Conservation (phyloP, 345 rosid species). For the Brassica nigra region DNA sequence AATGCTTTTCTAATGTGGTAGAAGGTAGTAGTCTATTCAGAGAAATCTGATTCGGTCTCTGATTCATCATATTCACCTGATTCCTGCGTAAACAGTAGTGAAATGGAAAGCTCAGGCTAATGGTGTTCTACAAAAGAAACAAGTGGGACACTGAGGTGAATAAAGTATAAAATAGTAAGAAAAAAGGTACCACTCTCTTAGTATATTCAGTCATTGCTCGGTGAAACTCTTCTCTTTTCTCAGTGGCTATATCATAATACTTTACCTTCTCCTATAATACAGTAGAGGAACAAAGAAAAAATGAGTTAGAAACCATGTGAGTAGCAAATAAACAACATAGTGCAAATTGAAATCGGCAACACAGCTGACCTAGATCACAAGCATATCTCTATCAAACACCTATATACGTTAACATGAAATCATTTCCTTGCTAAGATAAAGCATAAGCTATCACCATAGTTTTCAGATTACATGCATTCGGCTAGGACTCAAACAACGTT, state of each 20-base stretch:
- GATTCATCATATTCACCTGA: slow-evolving; percentile 60
- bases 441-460: slow-evolving; percentile 16
- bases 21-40: slow-evolving; percentile 42
- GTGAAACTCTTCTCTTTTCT: slow-evolving; percentile 88
- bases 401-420: not conserved
- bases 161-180: not conserved
- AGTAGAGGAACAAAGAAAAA: slow-evolving; percentile 21
- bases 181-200: slow-evolving; percentile 58
- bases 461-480: not conserved
- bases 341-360: not conserved
- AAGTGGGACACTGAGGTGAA: slow-evolving; percentile 6
- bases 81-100: slow-evolving; percentile 54
- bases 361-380: slow-evolving; percentile 4
- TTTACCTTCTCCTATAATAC: slow-evolving; percentile 78
- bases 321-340: not conserved
- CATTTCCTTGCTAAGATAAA: not conserved
- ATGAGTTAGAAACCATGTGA: slow-evolving; percentile 11
- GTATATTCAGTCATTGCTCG: slow-evolving; percentile 65
- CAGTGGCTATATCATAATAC: slow-evolving; percentile 88
- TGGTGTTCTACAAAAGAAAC: not conserved
- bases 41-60: slow-evolving; percentile 67
- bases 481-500: not conserved
- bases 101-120: slow-evolving; percentile 16
- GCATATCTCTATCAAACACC: not conserved
- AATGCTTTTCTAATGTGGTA: slow-evolving; percentile 31